Conservation (phyloP, 2,329 filamentous ascomycete genomes). For the Sporothrix brasiliensis region DNA sequence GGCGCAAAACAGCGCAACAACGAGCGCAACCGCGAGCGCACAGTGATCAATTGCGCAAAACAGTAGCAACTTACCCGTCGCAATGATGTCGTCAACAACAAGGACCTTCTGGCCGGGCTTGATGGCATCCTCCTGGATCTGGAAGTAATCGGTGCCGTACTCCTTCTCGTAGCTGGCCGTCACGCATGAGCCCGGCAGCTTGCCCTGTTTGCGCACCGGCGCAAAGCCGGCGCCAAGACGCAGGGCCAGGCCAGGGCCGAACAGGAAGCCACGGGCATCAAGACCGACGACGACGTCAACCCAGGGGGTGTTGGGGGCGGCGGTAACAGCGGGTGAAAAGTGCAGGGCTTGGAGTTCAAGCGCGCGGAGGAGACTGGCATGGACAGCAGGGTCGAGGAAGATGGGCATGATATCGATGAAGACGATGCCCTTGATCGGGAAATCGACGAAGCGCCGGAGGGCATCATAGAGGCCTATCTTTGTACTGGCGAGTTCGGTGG, state of each 20-base stretch:
- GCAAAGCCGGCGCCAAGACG: slow-evolving; percentile 83
- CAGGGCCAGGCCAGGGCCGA: slow-evolving; percentile 86
- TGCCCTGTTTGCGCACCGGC: slow-evolving; percentile 91
- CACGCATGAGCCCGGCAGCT: slow-evolving; percentile 86
- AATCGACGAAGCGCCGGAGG: slow-evolving; percentile 87
- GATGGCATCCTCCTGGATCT: slow-evolving; percentile 89
- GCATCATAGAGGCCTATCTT: slow-evolving; percentile 71
- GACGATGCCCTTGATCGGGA: slow-evolving; percentile 86
- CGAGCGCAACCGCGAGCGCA: not conserved
- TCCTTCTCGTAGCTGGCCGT: slow-evolving; percentile 92
- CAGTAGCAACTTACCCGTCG: slow-evolving; percentile 71
- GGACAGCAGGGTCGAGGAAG: slow-evolving; percentile 76
- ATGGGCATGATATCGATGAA: slow-evolving; percentile 99
- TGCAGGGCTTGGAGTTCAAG: slow-evolving; percentile 80
- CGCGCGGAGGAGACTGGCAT: slow-evolving; percentile 76
- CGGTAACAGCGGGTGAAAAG: slow-evolving; percentile 45
- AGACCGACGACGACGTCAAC: slow-evolving; percentile 89
- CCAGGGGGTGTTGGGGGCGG: slow-evolving; percentile 57
- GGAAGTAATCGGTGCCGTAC: slow-evolving; percentile 92
- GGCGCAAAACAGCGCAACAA: not conserved
- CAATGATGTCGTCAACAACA: slow-evolving; percentile 97
- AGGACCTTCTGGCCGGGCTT: slow-evolving; percentile 85
- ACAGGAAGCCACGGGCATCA: slow-evolving; percentile 92
- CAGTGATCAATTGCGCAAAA: too few species aligned
- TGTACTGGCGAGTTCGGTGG: slow-evolving; percentile 68